Conservation (phyloP, 331 rosid species). For the Ulmus americana region DNA sequence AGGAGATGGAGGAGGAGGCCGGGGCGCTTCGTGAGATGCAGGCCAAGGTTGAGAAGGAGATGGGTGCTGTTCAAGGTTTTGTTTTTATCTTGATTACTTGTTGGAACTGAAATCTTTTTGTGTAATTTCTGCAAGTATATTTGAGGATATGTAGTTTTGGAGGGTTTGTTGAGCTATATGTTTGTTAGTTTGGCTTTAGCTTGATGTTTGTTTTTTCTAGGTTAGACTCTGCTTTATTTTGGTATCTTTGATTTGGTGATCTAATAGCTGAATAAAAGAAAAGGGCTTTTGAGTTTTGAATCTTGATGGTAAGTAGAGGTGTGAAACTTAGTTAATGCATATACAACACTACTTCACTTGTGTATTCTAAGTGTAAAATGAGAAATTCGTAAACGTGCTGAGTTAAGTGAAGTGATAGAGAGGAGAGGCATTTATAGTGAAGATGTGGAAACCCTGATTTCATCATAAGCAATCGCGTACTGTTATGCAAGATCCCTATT, state of each 20-base stretch:
- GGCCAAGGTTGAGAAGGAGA: conserved; percentile 90
- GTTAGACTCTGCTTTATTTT: not conserved
- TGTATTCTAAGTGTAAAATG: too few species aligned
- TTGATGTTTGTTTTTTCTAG: not conserved
- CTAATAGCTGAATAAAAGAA: not conserved
- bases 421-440: too few species aligned
- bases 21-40: conserved; percentile 90
- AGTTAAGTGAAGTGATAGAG: too few species aligned
- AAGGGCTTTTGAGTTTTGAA: not conserved
- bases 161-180: conserved; percentile 15
- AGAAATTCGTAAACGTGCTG: too few species aligned
- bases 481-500: not conserved
- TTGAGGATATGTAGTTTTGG: not conserved
- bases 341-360: too few species aligned
- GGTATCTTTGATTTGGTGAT: not conserved
- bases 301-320: not conserved
- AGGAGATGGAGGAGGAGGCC: conserved; percentile 94
- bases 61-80: conserved; percentile 87
- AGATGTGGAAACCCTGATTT: not conserved
- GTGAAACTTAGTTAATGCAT: too few species aligned
- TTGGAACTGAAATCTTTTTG: not conserved
- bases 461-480: not conserved
- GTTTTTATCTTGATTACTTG: not conserved
- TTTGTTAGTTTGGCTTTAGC: conserved; percentile 3
- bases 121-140: not conserved